A percentile compares a stretch with the other conserved stretches of the same genome.
phyloP scores from a whole-genome alignment of 331 rosid genomes.

The Arachis monticola region DNA sequence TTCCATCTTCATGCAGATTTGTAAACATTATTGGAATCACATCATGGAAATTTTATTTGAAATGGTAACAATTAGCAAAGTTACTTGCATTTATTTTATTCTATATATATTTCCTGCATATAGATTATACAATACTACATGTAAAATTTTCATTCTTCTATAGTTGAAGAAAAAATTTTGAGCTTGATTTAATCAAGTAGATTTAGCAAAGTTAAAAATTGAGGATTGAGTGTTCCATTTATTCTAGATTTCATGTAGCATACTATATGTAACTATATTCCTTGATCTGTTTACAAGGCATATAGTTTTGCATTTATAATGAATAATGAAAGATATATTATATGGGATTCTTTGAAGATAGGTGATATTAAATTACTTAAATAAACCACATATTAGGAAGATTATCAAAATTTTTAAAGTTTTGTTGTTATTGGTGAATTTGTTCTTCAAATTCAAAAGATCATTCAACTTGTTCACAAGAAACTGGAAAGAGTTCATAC shows the following conservation, averaged over 20 bases:
- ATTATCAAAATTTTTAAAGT: constrained; percentile 39
- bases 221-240: constrained; percentile 9
- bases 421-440: constrained; percentile 64
- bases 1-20: constrained; percentile 31
- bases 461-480: too few species aligned
- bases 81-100: constrained; percentile 20
- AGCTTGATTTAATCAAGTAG: constrained; percentile 3
- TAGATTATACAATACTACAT: background rate
- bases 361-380: too few species aligned
- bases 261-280: constrained; percentile 12
- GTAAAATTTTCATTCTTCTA: constrained; percentile 39
- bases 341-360: too few species aligned
- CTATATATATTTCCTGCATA: background rate
- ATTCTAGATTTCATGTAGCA: constrained; percentile 5
- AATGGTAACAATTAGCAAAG: constrained; percentile 23
- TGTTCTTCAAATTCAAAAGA: constrained; percentile 51
- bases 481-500: too few species aligned
- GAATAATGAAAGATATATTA: background rate
- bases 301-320: background rate
- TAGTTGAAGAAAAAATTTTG: constrained; percentile 23
- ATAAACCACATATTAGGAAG: too few species aligned
- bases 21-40: constrained; percentile 23
- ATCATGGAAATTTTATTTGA: background rate
- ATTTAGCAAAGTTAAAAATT: background rate
- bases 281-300: background rate